Percentiles rank a stretch among this genome's conserved stretches.
Conservation (phyloP, 176 grass and related monocot genomes). For the Dendrocalamus sinicus region DNA sequence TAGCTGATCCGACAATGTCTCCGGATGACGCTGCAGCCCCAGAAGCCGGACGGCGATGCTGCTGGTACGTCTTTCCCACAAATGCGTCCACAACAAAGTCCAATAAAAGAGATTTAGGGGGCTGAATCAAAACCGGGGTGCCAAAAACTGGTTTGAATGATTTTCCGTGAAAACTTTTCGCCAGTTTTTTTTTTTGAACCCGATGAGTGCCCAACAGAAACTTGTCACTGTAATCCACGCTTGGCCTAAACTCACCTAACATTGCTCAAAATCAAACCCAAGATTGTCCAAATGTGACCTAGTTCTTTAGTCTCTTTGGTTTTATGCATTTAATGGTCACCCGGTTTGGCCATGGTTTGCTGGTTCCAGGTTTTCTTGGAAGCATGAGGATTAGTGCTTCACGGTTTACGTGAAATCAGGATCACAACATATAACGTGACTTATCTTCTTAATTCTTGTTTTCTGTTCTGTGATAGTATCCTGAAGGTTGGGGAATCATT, state of each 20-base stretch:
- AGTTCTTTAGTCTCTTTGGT: neutral
- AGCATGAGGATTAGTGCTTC: neutral
- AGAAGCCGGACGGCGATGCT: too few relatives aligned
- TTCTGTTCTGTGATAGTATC: constrained; percentile 31
- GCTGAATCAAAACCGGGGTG: neutral
- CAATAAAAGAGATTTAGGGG: neutral
- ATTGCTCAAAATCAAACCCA: neutral
- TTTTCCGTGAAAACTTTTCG: neutral
- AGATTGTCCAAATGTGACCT: neutral
- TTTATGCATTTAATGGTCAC: neutral
- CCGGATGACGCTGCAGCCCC: too few relatives aligned
- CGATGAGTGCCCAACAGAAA: neutral
- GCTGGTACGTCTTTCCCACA: too few relatives aligned
- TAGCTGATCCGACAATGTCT: too few relatives aligned
- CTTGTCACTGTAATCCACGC: neutral
- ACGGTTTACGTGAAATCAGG: neutral
- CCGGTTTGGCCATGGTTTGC: neutral
- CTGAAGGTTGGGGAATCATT: constrained; percentile 39
- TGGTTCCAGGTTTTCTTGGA: neutral
- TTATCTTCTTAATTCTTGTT: constrained; percentile 8
- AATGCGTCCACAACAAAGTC: neutral
- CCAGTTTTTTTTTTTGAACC: neutral
- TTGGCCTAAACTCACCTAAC: neutral
- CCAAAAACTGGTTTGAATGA: neutral
- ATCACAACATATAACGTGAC: neutral